Conservation (phyloP, 495 filamentous ascomycete genomes). For the Rostrohypoxylon terebratum region DNA sequence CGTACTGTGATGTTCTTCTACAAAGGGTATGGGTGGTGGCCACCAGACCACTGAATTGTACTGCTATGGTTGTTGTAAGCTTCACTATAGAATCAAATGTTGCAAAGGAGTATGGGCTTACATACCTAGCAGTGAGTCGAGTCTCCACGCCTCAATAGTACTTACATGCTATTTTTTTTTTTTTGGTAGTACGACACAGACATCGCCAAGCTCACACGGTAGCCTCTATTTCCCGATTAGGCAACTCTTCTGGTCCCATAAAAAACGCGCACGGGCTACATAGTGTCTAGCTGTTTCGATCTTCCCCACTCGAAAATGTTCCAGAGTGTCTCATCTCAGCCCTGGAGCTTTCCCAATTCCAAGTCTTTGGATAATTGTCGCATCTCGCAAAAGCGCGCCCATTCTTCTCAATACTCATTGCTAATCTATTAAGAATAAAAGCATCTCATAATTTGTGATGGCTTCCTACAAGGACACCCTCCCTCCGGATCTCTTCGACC, state of each 20-base stretch:
- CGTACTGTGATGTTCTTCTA: background rate
- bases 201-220: constrained; percentile 3
- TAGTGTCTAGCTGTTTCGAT: background rate
- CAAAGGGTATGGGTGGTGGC: no score
- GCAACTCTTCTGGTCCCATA: background rate
- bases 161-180: no score
- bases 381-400: background rate
- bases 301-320: constrained; percentile 23
- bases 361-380: background rate
- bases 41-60: no score
- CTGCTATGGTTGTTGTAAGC: no score
- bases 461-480: constrained; percentile 42
- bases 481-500: constrained; percentile 62
- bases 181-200: no score
- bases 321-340: constrained; percentile 4
- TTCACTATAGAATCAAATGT: no score
- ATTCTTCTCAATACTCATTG: background rate
- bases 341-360: background rate
- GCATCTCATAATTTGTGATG: background rate
- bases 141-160: no score
- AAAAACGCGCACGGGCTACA: constrained; percentile 8
- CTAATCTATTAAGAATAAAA: background rate
- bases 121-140: no score
- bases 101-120: no score
- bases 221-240: constrained; percentile 21